Evolutionary conservation across 371 early-diverging fungal species (phyloP).

Genomic region (Phascolomyces articulosus): DNA sequence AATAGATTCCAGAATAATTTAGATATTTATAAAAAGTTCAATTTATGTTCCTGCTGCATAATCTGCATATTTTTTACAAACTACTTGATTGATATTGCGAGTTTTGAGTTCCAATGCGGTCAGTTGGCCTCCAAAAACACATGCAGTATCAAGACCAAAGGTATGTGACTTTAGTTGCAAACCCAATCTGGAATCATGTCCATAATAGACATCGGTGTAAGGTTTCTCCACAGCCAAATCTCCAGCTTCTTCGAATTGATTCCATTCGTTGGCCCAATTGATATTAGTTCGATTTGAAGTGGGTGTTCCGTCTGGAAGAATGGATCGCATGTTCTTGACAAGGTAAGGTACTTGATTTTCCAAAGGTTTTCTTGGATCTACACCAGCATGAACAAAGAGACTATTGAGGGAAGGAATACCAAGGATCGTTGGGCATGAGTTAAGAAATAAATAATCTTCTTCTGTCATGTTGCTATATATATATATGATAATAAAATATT

Average conservation of each 20-base stretch:
- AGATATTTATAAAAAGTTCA: too few species aligned
- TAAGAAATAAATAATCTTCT: conserved; percentile 57
- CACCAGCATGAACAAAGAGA: conserved; percentile 70
- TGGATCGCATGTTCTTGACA: conserved; percentile 66
- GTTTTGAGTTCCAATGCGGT: conserved; percentile 53
- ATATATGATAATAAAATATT: neutral
- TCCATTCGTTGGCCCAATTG: conserved; percentile 51
- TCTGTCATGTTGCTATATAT: conserved; percentile 33
- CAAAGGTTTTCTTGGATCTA: conserved; percentile 50
- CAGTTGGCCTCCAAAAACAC: conserved; percentile 66
- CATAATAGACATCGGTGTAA: conserved; percentile 56
- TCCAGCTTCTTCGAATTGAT: conserved; percentile 18
- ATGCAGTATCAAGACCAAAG: conserved; percentile 71
- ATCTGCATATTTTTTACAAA: conserved; percentile 16
- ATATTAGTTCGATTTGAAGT: conserved; percentile 3
- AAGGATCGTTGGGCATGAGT: conserved; percentile 62
- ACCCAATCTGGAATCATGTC: conserved; percentile 69
- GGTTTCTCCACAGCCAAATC: neutral
- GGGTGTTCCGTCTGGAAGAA: conserved; percentile 42
- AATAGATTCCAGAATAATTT: too few species aligned
- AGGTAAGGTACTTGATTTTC: conserved; percentile 51
- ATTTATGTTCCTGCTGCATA: neutral
- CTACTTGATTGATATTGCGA: conserved; percentile 25
- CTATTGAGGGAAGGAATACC: conserved; percentile 55
- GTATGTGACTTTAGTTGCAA: conserved; percentile 56